Evolutionary conservation across 495 filamentous ascomycete genomes (phyloP).

Genomic region (Talaromyces proteolyticus): DNA sequence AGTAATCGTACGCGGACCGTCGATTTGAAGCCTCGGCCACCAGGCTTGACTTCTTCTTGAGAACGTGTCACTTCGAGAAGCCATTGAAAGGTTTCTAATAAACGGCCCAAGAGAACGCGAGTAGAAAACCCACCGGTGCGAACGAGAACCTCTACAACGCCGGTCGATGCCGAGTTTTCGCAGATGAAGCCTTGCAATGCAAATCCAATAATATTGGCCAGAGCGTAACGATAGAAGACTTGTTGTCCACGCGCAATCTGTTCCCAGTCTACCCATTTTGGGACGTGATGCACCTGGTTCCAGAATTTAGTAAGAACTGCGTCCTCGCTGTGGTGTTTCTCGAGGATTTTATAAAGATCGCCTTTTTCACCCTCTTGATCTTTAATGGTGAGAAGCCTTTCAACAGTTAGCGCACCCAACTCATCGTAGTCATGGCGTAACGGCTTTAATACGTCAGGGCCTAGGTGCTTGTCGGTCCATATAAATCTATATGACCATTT

Average conservation of each 20-base stretch:
- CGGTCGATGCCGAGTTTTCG: slow-evolving; percentile 39
- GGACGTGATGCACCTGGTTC: slow-evolving; percentile 53
- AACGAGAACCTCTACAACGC: slow-evolving; percentile 60
- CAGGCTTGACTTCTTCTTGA: slow-evolving; percentile 55
- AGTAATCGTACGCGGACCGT: slow-evolving; percentile 65
- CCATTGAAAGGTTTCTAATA: slow-evolving; percentile 57
- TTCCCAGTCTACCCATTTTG: slow-evolving; percentile 66
- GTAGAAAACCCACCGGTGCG: slow-evolving; percentile 64
- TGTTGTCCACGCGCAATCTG: slow-evolving; percentile 60
- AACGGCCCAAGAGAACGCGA: slow-evolving; percentile 47
- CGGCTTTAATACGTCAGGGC: slow-evolving; percentile 28
- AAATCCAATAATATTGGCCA: slow-evolving; percentile 52
- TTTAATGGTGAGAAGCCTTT: slow-evolving; percentile 35
- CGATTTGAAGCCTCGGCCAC: slow-evolving; percentile 57
- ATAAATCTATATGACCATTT: slow-evolving; percentile 42
- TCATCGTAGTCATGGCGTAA: slow-evolving; percentile 40
- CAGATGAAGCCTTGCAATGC: slow-evolving; percentile 62
- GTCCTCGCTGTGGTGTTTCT: slow-evolving; percentile 43
- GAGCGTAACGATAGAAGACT: slow-evolving; percentile 58
- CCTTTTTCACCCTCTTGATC: slow-evolving; percentile 15
- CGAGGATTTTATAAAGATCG: slow-evolving; percentile 35
- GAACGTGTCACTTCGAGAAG: slow-evolving; percentile 59
- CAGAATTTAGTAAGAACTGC: slow-evolving; percentile 48
- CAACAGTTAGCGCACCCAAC: slow-evolving; percentile 32
- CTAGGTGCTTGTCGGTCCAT: slow-evolving; percentile 38